A percentile compares a stretch with the other conserved stretches of the same genome.
These are phyloP conservation scores for Neostapfia colusana DNA, from an alignment of 176 grass and related monocot species.

Conservation along the genomic window DNA sequence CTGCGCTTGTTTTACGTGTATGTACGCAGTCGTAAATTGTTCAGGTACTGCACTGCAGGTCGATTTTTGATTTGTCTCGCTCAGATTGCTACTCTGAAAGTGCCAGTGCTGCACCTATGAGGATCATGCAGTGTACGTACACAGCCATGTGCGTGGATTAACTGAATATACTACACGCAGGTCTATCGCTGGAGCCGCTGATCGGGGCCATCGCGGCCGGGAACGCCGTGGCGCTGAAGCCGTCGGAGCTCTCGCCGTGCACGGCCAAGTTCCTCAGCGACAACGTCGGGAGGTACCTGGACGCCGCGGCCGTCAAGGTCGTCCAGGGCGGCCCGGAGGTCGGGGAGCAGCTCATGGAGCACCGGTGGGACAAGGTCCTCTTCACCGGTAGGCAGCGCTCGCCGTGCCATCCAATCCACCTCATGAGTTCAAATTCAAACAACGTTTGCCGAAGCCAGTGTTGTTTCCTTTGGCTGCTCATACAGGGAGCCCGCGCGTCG, in stretches of 20 bases:
- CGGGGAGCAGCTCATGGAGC: slow-evolving; percentile 71
- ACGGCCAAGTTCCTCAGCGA: slow-evolving; percentile 56
- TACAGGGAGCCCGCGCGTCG: slow-evolving; percentile 68
- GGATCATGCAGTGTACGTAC: background rate
- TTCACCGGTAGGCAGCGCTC: slow-evolving; percentile 59
- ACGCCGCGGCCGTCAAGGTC: slow-evolving; percentile 69
- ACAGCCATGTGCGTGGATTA: background rate
- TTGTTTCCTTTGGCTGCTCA: background rate
- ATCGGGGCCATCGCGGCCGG: slow-evolving; percentile 83
- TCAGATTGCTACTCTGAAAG: background rate
- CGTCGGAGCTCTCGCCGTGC: slow-evolving; percentile 76
- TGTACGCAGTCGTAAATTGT: no score
- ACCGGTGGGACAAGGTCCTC: slow-evolving; percentile 91
- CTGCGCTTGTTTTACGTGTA: no score
- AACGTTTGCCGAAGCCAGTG: background rate
- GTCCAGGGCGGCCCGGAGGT: slow-evolving; percentile 57
- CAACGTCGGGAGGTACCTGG: slow-evolving; percentile 62
- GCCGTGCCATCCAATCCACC: background rate
- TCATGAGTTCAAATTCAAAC: background rate
- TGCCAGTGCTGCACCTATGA: background rate
- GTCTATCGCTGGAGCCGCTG: slow-evolving; percentile 81
- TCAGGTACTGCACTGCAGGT: no score
- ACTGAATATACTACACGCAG: slow-evolving; percentile 16
- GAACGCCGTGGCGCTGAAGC: slow-evolving; percentile 76
- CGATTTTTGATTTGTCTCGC: background rate